These are phyloP conservation scores for Aspergillus avenaceus DNA, from an alignment of 495 filamentous ascomycete species.

Conservation along the genomic window DNA sequence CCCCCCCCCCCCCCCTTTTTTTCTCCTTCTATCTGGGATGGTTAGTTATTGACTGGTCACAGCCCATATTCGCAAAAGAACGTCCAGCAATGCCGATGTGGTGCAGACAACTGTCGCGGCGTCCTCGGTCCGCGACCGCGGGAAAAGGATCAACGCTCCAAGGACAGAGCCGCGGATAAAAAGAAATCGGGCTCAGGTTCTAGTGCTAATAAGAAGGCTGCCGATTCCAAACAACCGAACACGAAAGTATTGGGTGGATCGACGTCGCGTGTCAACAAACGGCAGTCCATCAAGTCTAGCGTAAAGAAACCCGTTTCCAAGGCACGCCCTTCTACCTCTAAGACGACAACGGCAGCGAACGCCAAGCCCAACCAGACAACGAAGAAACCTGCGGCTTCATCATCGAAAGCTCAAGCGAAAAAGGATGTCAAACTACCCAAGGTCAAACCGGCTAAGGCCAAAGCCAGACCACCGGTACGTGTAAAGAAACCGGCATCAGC, in stretches of 20 bases:
- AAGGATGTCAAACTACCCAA: constrained; percentile 27
- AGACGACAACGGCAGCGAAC: constrained; percentile 5
- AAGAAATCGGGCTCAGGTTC: constrained; percentile 40
- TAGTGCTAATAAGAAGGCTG: constrained; percentile 15
- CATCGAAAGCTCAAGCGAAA: constrained; percentile 3
- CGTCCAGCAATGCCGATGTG: constrained; percentile 79
- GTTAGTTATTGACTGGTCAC: constrained; percentile 11
- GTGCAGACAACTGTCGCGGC: constrained; percentile 70
- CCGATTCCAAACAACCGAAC: constrained; percentile 30
- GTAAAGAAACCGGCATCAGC: constrained; percentile 11
- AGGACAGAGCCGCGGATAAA: constrained; percentile 33
- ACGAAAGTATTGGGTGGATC: constrained; percentile 18
- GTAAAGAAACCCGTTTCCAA: constrained; percentile 34
- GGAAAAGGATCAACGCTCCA: constrained; percentile 41
- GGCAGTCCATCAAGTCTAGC: constrained; percentile 35
- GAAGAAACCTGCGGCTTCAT: constrained; percentile 16
- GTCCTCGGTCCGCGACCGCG: constrained; percentile 71
- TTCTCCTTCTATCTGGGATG: too few relatives aligned
- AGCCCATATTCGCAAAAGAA: constrained; percentile 75
- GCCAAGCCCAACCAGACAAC: constrained; percentile 12
- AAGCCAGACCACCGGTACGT: constrained; percentile 11
- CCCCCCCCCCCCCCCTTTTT: too few relatives aligned
- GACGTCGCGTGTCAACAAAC: constrained; percentile 23
- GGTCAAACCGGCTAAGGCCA: constrained; percentile 17
- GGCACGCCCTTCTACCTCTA: constrained; percentile 15